A percentile compares a stretch with the other conserved stretches of the same genome.
These are phyloP conservation scores for Conticribra weissflogii DNA, from an alignment of 108 stramenopile species.

Conservation along the genomic window DNA sequence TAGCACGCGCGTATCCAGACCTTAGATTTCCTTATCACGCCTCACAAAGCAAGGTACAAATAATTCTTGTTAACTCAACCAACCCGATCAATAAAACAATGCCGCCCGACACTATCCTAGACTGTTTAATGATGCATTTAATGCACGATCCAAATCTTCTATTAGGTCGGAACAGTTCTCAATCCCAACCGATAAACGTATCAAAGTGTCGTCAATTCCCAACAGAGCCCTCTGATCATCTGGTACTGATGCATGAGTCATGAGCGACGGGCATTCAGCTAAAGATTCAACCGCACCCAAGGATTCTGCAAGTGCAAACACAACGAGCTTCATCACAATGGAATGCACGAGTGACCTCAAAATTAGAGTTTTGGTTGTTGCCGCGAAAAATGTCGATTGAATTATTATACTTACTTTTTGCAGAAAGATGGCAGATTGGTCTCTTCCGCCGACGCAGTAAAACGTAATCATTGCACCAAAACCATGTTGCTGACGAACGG, in stretches of 20 bases:
- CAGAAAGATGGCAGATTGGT: slow-evolving; percentile 56
- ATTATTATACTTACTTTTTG: slow-evolving; percentile 48
- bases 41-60: too few species aligned
- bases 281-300: slow-evolving; percentile 81
- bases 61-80: too few species aligned
- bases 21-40: too few species aligned
- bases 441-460: slow-evolving; percentile 75
- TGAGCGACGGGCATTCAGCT: slow-evolving; percentile 73
- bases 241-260: slow-evolving; percentile 82
- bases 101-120: too few species aligned
- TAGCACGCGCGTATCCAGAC: too few species aligned
- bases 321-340: slow-evolving; percentile 32
- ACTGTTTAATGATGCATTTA: slow-evolving; percentile 41
- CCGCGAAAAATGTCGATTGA: too few species aligned
- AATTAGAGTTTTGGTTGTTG: too few species aligned
- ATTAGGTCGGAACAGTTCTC: slow-evolving; percentile 63
- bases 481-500: slow-evolving; percentile 74
- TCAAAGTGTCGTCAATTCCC: slow-evolving; percentile 68
- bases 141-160: slow-evolving; percentile 56
- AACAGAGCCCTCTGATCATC: slow-evolving; percentile 59
- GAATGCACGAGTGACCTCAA: too few species aligned
- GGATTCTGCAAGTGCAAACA: slow-evolving; percentile 70
- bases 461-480: slow-evolving; percentile 92
- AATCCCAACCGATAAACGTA: slow-evolving; percentile 72
- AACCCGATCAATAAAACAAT: too few species aligned